Evolutionary conservation across 2,329 filamentous ascomycete species (phyloP), one percentile per base, ranked within the genome.

Genomic region (Chaetoscypha palmicola): DNA sequence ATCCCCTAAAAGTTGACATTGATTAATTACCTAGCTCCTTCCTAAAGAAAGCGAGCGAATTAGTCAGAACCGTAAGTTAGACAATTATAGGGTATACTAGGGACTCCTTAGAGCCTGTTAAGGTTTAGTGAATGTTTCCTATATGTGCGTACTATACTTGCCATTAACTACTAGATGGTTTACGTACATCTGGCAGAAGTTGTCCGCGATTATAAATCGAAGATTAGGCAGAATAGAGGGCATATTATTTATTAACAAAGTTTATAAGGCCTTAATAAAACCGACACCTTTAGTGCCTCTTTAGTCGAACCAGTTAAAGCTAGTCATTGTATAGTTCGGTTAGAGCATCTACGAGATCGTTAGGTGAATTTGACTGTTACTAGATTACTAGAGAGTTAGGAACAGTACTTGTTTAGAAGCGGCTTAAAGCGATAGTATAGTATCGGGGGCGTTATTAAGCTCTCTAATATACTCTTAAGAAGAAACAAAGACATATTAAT

Each of bases 231-330:
- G 28, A 16, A 47, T 31, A 17, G 38, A 16, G 5, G 45, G 45
- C 17, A 47, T 23, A 12, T 39, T 42, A 19, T 21, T 35, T 7
- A 34, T 47, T 8, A 47, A 24, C 23, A 47, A 35, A 17, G 26
- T 47, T 8, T 40, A 28, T 2, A 47, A 22, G 7, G 45, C 45
- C 12, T 35, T 33, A 14, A 47, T 35, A 32, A 47, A 47, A 2
- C 45, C 45, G 12, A 39, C 36, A 14, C 45, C 45, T 19, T 47
- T 40, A 21, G 36, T 36, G 10, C 45, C 45, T n/a, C 45, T 19
- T n/a, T 24, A 28, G n/a, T 47, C 40, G 16, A 38, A 38, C 45
- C 45, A 47, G n/a, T 38, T 43, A 24, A 47, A 47, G 5, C 45
- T 40, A n/a, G 38, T 21, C 45, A 47, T 47, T 17, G 45, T 47